Conservation (phyloP, 345 rosid genomes). For the Psidium guajava region DNA sequence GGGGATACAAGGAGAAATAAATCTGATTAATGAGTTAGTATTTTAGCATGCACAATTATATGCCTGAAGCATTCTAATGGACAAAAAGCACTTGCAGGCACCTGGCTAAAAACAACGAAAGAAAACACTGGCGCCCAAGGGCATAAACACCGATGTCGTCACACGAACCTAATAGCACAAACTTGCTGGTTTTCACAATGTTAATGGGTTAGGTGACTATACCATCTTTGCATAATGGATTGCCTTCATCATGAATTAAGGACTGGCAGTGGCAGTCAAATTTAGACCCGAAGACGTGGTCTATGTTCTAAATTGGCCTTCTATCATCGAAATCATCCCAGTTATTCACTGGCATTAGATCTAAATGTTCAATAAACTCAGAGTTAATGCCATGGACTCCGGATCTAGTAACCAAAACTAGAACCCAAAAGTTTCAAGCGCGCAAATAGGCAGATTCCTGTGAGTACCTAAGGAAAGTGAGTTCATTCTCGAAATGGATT, state of each 20-base stretch:
- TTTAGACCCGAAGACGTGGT: neutral
- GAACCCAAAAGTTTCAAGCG: neutral
- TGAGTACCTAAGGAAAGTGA: neutral
- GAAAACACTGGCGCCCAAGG: neutral
- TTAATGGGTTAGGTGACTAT: neutral
- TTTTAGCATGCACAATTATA: neutral
- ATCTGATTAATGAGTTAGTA: neutral
- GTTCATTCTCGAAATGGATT: neutral
- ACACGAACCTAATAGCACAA: neutral
- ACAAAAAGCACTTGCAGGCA: neutral
- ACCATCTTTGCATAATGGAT: neutral
- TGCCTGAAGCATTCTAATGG: neutral
- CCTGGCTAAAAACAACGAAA: rapidly evolving
- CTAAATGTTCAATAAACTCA: neutral
- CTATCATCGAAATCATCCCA: neutral
- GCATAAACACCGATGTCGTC: neutral
- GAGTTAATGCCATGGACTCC: neutral
- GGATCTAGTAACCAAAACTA: neutral
- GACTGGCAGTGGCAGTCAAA: neutral
- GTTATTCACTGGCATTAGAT: neutral
- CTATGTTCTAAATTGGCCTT: neutral
- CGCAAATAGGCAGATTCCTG: neutral
- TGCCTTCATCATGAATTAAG: neutral
- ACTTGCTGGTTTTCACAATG: neutral
- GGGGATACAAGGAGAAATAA: neutral